Conservation (phyloP, 305 asterid genomes). For the Rubia tinctorum region DNA sequence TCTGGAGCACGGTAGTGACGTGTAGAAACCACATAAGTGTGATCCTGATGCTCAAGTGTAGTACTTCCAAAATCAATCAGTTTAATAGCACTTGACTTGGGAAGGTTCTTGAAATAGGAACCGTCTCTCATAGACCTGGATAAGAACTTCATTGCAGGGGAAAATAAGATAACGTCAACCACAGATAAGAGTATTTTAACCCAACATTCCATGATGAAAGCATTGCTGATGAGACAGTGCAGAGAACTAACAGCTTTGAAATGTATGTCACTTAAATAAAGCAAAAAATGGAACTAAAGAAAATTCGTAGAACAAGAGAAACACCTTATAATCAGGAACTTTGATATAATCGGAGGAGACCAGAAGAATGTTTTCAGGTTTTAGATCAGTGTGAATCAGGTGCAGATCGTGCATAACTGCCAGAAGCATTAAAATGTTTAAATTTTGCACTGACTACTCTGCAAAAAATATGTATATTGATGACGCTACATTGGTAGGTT, state of each 20-base stretch:
- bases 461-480: background rate
- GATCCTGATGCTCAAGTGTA: constrained; percentile 79
- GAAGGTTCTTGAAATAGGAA: constrained; percentile 66
- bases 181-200: constrained; percentile 5
- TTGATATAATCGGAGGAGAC: constrained; percentile 70
- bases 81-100: constrained; percentile 90
- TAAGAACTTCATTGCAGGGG: constrained; percentile 48
- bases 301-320: constrained; percentile 16
- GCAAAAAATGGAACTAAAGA: background rate
- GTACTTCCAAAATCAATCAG: constrained; percentile 94
- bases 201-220: background rate
- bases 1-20: constrained; percentile 98
- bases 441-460: background rate
- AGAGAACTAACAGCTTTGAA: background rate
- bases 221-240: background rate
- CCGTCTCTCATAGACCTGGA: constrained; percentile 56
- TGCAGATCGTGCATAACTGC: constrained; percentile 93
- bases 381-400: constrained; percentile 86
- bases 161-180: constrained; percentile 21
- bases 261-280: background rate
- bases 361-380: constrained; percentile 91
- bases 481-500: background rate
- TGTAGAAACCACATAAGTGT: constrained; percentile 75
- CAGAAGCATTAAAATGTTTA: constrained; percentile 11
- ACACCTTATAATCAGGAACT: constrained; percentile 82